Evolutionary conservation across 2,329 filamentous ascomycete species (phyloP).

Genomic region (Lachnellula occidentalis): DNA sequence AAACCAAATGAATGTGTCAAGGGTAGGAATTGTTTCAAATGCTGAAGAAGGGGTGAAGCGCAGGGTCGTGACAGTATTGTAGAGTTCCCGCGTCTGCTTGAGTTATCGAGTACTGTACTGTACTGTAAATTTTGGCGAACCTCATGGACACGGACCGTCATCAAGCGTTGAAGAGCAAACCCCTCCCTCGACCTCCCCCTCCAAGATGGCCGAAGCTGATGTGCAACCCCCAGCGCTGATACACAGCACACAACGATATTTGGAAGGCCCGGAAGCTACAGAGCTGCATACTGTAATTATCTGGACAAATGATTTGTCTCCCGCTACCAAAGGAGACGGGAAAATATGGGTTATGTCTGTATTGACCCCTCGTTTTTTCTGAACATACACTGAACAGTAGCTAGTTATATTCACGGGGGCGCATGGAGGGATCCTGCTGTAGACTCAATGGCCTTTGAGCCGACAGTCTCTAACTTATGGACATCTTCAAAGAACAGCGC

Average conservation of each 20-base stretch:
- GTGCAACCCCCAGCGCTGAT: background rate
- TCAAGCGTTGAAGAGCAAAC: background rate
- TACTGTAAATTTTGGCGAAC: background rate
- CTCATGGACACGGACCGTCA: background rate
- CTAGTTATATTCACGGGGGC: slow-evolving; percentile 50
- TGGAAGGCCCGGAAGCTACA: slow-evolving; percentile 6
- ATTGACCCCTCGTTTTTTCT: background rate
- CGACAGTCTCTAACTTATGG: slow-evolving; percentile 40
- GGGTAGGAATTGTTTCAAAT: too few species aligned
- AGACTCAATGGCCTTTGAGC: slow-evolving; percentile 40
- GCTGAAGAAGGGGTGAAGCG: too few species aligned
- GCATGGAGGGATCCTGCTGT: slow-evolving; percentile 56
- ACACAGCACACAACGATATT: slow-evolving; percentile 6
- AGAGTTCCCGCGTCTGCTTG: too few species aligned
- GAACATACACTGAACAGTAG: background rate
- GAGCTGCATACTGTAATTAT: slow-evolving; percentile 16
- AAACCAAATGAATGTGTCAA: too few species aligned
- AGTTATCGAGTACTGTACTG: too few species aligned
- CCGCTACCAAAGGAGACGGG: background rate
- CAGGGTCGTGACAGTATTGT: too few species aligned
- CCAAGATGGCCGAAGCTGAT: slow-evolving; percentile 1
- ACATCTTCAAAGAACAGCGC: slow-evolving; percentile 1
- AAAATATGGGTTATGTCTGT: slow-evolving; percentile 12
- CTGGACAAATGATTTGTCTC: slow-evolving; percentile 4
- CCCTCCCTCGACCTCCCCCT: background rate